Conservation (phyloP, 257 asterid species). For the Solanum chaucha region DNA sequence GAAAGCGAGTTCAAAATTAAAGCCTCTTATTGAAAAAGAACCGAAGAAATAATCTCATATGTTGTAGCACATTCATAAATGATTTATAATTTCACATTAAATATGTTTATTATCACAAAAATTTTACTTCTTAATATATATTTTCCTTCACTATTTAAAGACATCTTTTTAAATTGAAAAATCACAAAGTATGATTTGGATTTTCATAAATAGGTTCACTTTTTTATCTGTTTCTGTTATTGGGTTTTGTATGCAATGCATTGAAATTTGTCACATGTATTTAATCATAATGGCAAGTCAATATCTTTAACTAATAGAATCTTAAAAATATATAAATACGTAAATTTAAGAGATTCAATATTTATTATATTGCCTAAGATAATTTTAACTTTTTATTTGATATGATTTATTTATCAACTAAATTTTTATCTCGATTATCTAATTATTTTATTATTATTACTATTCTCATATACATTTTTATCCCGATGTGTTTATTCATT, state of each 20-base stretch:
- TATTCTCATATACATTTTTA: too few species aligned
- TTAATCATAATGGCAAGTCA: too few species aligned
- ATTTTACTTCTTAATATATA: background rate
- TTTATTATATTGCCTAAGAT: too few species aligned
- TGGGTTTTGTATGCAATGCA: background rate
- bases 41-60: background rate
- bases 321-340: too few species aligned
- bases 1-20: fast-evolving
- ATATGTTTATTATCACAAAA: background rate
- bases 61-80: background rate
- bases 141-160: background rate
- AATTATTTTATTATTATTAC: too few species aligned
- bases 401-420: too few species aligned
- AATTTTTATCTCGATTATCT: background rate
- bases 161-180: background rate
- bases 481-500: too few species aligned
- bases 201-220: background rate
- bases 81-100: background rate
- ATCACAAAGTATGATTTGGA: background rate
- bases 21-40: background rate
- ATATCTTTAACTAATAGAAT: too few species aligned
- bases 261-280: too few species aligned
- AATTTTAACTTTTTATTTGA: too few species aligned
- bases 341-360: background rate
- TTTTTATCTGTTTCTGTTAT: too few species aligned